Base-by-base conservation (phyloP, 2,329 filamentous ascomycete genomes). In the Beauveria sp. region DNA sequence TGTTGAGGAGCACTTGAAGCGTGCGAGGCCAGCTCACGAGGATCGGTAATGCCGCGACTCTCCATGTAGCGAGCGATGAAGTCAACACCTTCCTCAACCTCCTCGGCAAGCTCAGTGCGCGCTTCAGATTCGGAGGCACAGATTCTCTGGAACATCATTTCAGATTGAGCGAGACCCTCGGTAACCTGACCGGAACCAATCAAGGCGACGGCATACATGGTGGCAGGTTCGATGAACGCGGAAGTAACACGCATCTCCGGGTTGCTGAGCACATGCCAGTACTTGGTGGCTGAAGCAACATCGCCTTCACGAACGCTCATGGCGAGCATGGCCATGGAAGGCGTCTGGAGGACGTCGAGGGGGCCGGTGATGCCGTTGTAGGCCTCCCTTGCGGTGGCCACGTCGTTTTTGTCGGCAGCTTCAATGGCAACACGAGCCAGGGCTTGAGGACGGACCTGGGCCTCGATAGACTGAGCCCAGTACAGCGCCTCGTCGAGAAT, bases 161-260 rank as follows among this genome's bases (percentile, higher is more conserved):
- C 90, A 10, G 90, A 87, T 71, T 94, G 86, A 14, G 81, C 79
- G 62, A 97, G 76, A 55, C 89, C 94, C 70, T 93, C 90, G n/a
- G 88, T 85, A 54, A 92, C 84, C 69, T 92, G 87, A 47, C 92
- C 91, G 64, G 90, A 91, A 59, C 90, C 89, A 70, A 97, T 89
- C 73, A 97, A 80, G 53, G 92, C 91, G 61, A 96, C 85, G 16
- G 90, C 86, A 69, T 93, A 96, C 91, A 97, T 96, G 61, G 90
- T 85, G 14, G 91, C 89, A 26, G 92, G 90, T 76, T 96, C 92
- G 64, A 96, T 89, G 73, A 96, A 88, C 37, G 85, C 79, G 59
- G 81, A 72, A 14, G 83, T 82, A 40, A 85, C 81, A 56, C 81
- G 77, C 68, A 84, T 80, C 62, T 85, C 81, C 2, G 86, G 81